phyloP scores from a whole-genome alignment of 129 eudicot genomes.

The Pulicaria dysenterica region DNA sequence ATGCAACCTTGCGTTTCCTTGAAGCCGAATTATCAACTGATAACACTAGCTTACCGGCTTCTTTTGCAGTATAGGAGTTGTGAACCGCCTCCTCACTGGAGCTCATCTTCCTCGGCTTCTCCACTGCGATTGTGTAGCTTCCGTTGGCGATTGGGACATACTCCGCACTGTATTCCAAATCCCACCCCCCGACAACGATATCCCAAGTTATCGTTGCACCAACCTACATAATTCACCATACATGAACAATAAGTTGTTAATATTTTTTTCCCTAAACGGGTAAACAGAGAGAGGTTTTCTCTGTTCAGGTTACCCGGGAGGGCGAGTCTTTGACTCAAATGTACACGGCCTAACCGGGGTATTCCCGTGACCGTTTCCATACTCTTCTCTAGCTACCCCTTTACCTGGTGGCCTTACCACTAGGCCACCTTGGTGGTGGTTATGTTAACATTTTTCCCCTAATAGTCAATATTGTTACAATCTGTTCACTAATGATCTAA shows the following conservation, averaged over 20 bases:
- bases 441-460: too few species aligned
- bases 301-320: too few species aligned
- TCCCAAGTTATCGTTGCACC: conserved; percentile 93
- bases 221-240: conserved; percentile 58
- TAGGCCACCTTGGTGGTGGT: too few species aligned
- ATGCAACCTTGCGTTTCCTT: conserved; percentile 72
- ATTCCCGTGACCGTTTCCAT: too few species aligned
- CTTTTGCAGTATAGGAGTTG: conserved; percentile 71
- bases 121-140: conserved; percentile 77
- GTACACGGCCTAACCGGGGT: too few species aligned
- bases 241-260: too few species aligned
- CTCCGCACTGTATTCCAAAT: conserved; percentile 81
- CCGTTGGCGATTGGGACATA: conserved; percentile 63
- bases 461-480: neutral
- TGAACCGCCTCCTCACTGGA: conserved; percentile 65
- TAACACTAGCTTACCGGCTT: conserved; percentile 79
- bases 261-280: too few species aligned
- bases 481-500: neutral
- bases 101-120: conserved; percentile 57
- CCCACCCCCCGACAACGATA: conserved; percentile 96
- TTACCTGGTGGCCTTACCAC: too few species aligned
- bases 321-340: too few species aligned
- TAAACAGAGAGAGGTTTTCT: too few species aligned
- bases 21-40: conserved; percentile 80
- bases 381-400: too few species aligned